phyloP scores from a whole-genome alignment of 345 rosid genomes.

The Acer negundo region DNA sequence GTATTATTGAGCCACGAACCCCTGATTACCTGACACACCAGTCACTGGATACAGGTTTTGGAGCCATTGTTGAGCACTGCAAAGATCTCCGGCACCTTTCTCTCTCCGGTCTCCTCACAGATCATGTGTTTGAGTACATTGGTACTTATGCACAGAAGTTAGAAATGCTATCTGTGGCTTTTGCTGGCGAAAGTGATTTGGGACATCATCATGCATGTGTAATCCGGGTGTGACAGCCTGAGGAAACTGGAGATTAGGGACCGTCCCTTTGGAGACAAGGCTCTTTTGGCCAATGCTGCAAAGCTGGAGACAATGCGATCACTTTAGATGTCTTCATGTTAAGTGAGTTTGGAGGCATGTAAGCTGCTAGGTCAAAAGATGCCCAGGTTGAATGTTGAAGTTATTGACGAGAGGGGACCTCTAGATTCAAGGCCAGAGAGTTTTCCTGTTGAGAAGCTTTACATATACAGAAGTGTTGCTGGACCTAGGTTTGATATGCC shows the following conservation, averaged over 20 bases:
- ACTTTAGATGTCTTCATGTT: constrained; percentile 99
- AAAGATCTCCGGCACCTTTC: constrained; percentile 84
- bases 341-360: constrained; percentile 84
- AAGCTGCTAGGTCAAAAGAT: constrained; percentile 82
- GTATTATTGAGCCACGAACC: constrained; percentile 74
- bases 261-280: constrained; percentile 90
- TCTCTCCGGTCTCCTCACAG: constrained; percentile 87
- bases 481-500: constrained; percentile 90
- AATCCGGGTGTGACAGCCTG: constrained; percentile 83
- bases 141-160: constrained; percentile 79
- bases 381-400: constrained; percentile 87
- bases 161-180: constrained; percentile 92
- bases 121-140: constrained; percentile 75
- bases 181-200: constrained; percentile 93
- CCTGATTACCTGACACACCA: constrained; percentile 73
- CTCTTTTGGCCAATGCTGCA: constrained; percentile 80
- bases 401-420: constrained; percentile 75
- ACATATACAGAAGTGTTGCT: constrained; percentile 72
- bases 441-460: constrained; percentile 85
- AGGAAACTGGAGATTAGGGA: constrained; percentile 93
- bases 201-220: constrained; percentile 84
- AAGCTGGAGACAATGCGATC: constrained; percentile 99
- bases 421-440: constrained; percentile 64
- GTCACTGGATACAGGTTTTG: constrained; percentile 93
- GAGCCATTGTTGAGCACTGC: constrained; percentile 84